Conservation (phyloP, 2,329 filamentous ascomycete species). For the Cordyceps javanica region DNA sequence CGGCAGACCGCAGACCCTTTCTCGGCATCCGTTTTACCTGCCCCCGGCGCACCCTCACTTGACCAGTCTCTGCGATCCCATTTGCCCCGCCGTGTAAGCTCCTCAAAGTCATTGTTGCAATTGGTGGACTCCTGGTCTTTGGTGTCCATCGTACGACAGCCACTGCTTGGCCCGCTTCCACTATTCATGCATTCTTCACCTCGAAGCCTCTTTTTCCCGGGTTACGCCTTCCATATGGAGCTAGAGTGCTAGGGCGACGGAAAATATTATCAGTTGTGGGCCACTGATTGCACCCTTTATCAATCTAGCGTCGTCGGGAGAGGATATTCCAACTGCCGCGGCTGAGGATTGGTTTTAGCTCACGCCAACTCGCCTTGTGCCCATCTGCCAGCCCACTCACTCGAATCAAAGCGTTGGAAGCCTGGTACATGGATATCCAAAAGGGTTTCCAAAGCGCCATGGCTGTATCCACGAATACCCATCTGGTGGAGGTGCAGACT, state of each 20-base stretch:
- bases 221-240: not conserved
- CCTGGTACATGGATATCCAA: not conserved
- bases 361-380: not conserved
- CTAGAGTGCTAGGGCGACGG: not conserved
- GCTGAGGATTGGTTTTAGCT: not conserved
- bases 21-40: not conserved
- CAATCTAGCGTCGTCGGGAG: not conserved
- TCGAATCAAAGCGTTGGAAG: not conserved
- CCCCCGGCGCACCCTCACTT: not conserved
- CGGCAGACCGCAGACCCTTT: not conserved
- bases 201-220: not conserved
- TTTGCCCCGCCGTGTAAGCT: not conserved
- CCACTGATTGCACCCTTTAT: not conserved
- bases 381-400: not conserved
- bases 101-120: not conserved
- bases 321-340: slow-evolving; percentile 1
- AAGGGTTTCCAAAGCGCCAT: not conserved
- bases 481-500: not conserved
- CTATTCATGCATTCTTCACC: not conserved
- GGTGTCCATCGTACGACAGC: not conserved
- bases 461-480: not conserved
- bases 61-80: not conserved
- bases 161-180: not conserved
- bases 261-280: slow-evolving; percentile 7
- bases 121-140: not conserved